phyloP scores from a whole-genome alignment of 179 eudicot species.

The Camellia oleifera region DNA sequence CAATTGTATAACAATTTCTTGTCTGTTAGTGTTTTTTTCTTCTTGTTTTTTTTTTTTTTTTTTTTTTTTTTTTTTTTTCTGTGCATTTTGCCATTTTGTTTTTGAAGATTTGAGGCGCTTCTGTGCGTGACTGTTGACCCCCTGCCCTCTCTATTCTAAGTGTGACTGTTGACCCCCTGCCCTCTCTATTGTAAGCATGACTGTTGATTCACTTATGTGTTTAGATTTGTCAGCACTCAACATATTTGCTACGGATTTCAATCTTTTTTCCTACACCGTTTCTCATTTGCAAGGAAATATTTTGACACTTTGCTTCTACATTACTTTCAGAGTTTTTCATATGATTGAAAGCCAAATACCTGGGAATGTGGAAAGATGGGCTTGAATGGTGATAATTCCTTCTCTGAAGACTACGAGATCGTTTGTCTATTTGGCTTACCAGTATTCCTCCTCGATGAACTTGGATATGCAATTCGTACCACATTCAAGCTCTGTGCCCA shows the following conservation, averaged over 20 bases:
- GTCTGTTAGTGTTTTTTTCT: too few species aligned
- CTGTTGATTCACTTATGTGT: neutral
- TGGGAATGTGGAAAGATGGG: slow-evolving; percentile 72
- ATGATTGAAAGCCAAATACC: slow-evolving; percentile 17
- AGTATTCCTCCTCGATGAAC: slow-evolving; percentile 25
- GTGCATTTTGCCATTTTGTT: neutral
- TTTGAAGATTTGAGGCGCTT: neutral
- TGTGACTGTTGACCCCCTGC: too few species aligned
- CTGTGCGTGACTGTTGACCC: too few species aligned
- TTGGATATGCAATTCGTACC: slow-evolving; percentile 22
- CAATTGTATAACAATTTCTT: neutral
- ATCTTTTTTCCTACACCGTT: neutral
- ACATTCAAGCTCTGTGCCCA: slow-evolving; percentile 18
- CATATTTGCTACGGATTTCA: neutral
- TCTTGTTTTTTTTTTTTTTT: too few species aligned
- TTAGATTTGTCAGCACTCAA: neutral
- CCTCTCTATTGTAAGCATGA: neutral
- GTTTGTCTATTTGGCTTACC: slow-evolving; percentile 15
- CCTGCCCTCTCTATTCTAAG: too few species aligned
- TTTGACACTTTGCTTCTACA: neutral
- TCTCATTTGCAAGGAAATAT: neutral
- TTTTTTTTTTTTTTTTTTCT: too few species aligned
- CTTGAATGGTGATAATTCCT: slow-evolving; percentile 36
- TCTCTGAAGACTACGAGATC: slow-evolving; percentile 24
- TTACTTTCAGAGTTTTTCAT: slow-evolving; percentile 9